A percentile compares a stretch with the other conserved stretches of the same genome.
Evolutionary conservation across 768 basidiomycete genomes (phyloP).

Genomic region (Suillus cothurnatus): DNA sequence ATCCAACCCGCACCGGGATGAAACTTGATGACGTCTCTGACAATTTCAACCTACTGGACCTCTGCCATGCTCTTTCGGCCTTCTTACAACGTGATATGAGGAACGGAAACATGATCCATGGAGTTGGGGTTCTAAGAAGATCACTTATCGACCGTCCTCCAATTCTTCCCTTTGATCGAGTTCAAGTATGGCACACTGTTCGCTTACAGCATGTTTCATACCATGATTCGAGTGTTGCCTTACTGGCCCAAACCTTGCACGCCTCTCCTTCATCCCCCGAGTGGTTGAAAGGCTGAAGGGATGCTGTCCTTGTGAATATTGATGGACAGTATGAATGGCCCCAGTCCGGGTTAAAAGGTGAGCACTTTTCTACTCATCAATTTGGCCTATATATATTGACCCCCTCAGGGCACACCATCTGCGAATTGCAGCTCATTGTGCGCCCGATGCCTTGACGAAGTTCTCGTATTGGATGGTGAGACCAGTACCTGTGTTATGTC

Average conservation of each 20-base stretch:
- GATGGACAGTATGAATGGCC: constrained; percentile 23
- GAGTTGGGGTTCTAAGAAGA: neutral
- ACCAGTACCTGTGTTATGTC: neutral
- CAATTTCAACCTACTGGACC: neutral
- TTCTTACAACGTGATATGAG: neutral
- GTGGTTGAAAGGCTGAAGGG: constrained; percentile 23
- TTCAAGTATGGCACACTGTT: neutral
- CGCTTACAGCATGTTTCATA: neutral
- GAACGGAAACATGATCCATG: neutral
- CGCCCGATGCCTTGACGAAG: neutral
- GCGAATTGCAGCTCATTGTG: neutral
- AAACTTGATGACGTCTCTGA: neutral
- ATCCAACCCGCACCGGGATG: neutral
- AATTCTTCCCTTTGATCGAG: neutral
- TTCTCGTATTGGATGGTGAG: neutral
- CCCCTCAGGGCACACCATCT: neutral
- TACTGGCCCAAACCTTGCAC: constrained; percentile 24
- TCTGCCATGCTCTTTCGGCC: neutral
- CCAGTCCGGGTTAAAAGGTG: constrained; percentile 13
- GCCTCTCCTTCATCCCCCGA: constrained; percentile 21
- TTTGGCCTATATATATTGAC: no score
- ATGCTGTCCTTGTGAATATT: constrained; percentile 22
- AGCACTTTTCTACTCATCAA: neutral
- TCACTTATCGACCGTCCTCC: neutral
- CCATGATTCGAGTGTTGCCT: neutral